phyloP scores from a whole-genome alignment of 805 yeast genomes.

The Debaryomyces castellii region DNA sequence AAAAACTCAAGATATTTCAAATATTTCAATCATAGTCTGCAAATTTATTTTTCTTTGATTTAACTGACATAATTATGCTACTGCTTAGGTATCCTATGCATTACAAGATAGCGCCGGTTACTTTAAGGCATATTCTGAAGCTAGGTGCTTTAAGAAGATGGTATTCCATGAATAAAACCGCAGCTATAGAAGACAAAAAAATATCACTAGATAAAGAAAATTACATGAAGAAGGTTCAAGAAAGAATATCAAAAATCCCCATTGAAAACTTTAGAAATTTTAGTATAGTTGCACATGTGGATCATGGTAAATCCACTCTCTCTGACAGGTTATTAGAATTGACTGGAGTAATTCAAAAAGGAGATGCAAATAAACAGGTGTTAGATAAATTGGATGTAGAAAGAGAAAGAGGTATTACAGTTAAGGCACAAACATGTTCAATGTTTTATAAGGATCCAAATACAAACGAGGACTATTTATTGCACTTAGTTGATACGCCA shows the following conservation, averaged over 20 bases:
- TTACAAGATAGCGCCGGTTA: not conserved
- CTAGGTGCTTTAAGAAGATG: not conserved
- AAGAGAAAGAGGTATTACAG: conserved; percentile 93
- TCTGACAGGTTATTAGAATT: conserved; percentile 85
- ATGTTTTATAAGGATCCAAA: conserved; percentile 72
- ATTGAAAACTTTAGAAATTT: conserved; percentile 82
- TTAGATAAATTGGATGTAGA: conserved; percentile 92
- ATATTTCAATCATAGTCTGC: not conserved
- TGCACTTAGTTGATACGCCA: conserved; percentile 94
- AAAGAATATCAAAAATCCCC: conserved; percentile 75
- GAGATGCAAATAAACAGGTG: conserved; percentile 71
- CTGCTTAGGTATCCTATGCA: not conserved
- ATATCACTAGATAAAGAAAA: conserved; percentile 31
- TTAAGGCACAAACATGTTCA: conserved; percentile 94
- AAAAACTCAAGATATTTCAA: not conserved
- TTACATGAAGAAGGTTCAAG: conserved; percentile 38
- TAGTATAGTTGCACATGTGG: conserved; percentile 95
- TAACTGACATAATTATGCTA: not conserved
- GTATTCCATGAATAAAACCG: conserved; percentile 5
- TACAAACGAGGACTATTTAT: conserved; percentile 68
- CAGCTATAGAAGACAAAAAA: conserved; percentile 21
- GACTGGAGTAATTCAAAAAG: conserved; percentile 84
- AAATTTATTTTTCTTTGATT: too few species aligned
- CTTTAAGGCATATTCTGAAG: not conserved
- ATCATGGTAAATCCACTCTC: conserved; percentile 84